Evolutionary conservation across 1,284 basidiomycete genomes (phyloP).

Genomic region (Leucoagaricus sp.): DNA sequence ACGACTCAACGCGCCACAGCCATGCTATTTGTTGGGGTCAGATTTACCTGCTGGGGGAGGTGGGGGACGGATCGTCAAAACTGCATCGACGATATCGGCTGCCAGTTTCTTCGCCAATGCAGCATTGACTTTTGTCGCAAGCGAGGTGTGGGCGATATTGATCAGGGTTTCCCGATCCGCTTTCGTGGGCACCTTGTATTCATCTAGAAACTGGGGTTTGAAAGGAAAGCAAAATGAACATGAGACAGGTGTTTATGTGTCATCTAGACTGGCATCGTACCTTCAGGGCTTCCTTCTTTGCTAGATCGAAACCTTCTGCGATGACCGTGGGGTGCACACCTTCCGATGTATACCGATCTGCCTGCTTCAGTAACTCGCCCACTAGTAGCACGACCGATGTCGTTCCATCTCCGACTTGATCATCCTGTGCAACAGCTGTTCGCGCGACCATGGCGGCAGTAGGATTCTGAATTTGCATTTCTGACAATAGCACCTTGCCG

Average conservation of each 20-base stretch:
- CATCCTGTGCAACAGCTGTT: conserved; percentile 97
- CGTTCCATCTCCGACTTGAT: conserved; percentile 98
- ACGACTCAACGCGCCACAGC: conserved; percentile 18
- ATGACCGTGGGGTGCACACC: conserved; percentile 98
- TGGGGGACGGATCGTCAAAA: conserved; percentile 84
- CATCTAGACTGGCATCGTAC: conserved; percentile 52
- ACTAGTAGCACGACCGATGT: conserved; percentile 97
- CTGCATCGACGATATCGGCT: conserved; percentile 94
- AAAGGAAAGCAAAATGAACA: background rate
- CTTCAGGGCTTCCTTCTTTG: conserved; percentile 90
- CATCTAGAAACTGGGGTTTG: conserved; percentile 81
- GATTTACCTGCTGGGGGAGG: conserved; percentile 56
- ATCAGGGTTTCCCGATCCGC: conserved; percentile 91
- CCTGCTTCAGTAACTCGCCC: conserved; percentile 96
- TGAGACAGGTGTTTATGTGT: background rate
- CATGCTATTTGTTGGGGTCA: conserved; percentile 19
- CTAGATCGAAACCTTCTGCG: conserved; percentile 94
- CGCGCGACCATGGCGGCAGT: conserved; percentile 99
- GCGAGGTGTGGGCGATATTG: conserved; percentile 91
- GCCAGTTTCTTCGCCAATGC: conserved; percentile 88
- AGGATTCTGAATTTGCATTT: conserved; percentile 99
- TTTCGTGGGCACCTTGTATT: conserved; percentile 76
- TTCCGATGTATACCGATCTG: conserved; percentile 97
- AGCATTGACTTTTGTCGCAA: conserved; percentile 91
- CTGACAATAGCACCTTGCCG: conserved; percentile 96